Percentiles rank a stretch among this genome's conserved stretches.
These are phyloP conservation scores for Ganoderma lingzhi DNA, from an alignment of 1,284 basidiomycete species.

Conservation along the genomic window DNA sequence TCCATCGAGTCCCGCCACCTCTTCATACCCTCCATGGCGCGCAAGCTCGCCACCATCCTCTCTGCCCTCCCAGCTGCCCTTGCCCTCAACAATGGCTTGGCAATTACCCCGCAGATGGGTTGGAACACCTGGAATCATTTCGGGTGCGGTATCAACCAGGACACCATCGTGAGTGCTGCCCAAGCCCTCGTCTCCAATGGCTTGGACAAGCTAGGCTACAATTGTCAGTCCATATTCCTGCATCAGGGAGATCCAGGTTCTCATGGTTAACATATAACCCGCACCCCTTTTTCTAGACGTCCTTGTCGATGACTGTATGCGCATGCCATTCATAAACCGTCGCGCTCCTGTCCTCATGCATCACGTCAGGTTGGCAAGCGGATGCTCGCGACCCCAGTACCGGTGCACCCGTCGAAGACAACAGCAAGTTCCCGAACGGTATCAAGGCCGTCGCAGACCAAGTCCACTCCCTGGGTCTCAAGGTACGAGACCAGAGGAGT, in stretches of 20 bases:
- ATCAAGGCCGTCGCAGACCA: slow-evolving; percentile 51
- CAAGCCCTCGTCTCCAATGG: slow-evolving; percentile 41
- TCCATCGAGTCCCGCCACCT: slow-evolving; percentile 1
- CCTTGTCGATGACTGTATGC: slow-evolving; percentile 46
- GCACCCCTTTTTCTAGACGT: slow-evolving; percentile 37
- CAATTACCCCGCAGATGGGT: slow-evolving; percentile 50
- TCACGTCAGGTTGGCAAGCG: slow-evolving; percentile 44
- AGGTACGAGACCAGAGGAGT: slow-evolving; percentile 38
- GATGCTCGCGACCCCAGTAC: slow-evolving; percentile 40
- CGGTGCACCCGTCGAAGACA: slow-evolving; percentile 45
- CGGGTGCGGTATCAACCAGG: slow-evolving; percentile 45
- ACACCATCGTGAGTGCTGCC: slow-evolving; percentile 44
- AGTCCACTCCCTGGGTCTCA: slow-evolving; percentile 52
- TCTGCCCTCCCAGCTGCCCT: slow-evolving; percentile 26
- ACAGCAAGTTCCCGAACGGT: slow-evolving; percentile 53
- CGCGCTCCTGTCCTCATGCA: neutral
- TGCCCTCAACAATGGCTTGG: slow-evolving; percentile 45
- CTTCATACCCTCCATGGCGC: slow-evolving; percentile 16
- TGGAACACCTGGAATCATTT: slow-evolving; percentile 51
- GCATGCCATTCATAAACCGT: neutral
- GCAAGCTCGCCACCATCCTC: slow-evolving; percentile 24
- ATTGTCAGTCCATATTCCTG: slow-evolving; percentile 38
- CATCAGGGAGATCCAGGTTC: neutral
- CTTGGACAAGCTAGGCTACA: slow-evolving; percentile 41
- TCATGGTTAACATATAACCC: neutral